A percentile compares a stretch with the other conserved stretches of the same genome.
Conservation (phyloP, 179 eudicot species). For the Corrigiola litoralis region DNA sequence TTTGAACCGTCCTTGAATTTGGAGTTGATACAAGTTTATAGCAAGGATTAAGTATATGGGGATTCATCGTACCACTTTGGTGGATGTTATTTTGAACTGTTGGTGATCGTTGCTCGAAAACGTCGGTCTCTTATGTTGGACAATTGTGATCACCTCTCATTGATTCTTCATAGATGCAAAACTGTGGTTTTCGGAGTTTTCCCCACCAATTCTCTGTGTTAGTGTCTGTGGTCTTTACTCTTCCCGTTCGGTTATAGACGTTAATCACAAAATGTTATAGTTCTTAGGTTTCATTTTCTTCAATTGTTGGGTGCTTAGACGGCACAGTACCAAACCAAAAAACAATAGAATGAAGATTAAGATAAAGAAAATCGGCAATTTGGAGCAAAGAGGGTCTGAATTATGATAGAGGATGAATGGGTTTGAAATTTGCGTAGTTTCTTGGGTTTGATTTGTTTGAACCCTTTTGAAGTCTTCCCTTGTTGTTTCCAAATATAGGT, state of each 20-base stretch:
- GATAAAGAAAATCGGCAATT: not conserved
- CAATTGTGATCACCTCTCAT: too few species aligned
- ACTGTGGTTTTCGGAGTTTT: not conserved
- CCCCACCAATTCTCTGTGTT: not conserved
- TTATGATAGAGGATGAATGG: not conserved
- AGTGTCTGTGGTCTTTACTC: not conserved
- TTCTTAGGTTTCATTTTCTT: not conserved
- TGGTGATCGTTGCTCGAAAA: too few species aligned
- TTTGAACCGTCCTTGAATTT: too few species aligned
- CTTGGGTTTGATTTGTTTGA: too few species aligned
- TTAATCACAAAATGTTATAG: not conserved
- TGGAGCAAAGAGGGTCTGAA: not conserved
- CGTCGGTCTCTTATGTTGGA: too few species aligned
- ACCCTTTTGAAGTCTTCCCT: not conserved
- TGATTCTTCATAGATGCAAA: too few species aligned
- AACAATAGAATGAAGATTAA: not conserved
- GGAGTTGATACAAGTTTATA: too few species aligned
- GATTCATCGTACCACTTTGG: too few species aligned
- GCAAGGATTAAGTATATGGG: too few species aligned
- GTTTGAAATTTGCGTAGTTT: not conserved
- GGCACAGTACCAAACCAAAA: not conserved
- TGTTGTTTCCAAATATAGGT: not conserved
- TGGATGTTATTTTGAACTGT: too few species aligned
- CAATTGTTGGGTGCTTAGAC: not conserved
- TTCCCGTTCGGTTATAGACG: too few species aligned